Conservation (phyloP, 2,329 filamentous ascomycete species). For the Penicillium sp. region DNA sequence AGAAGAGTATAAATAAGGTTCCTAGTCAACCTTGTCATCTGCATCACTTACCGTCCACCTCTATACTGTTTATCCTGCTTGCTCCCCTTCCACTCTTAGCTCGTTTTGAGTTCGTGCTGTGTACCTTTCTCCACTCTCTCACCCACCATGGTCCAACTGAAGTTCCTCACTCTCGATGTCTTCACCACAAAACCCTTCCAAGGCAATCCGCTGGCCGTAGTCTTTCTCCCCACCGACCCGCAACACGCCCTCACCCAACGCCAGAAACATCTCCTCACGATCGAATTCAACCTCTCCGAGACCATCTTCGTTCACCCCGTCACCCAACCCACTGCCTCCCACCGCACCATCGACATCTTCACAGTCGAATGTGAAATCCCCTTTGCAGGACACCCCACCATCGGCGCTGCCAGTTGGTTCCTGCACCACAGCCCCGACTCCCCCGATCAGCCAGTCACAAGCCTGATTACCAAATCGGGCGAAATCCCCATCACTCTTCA, state of each 20-base stretch:
- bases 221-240: slow-evolving; percentile 37
- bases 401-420: slow-evolving; percentile 50
- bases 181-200: slow-evolving; percentile 38
- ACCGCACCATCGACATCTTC: slow-evolving; percentile 49
- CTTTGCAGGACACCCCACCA: slow-evolving; percentile 55
- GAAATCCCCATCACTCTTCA: slow-evolving; percentile 37
- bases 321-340: slow-evolving; percentile 2
- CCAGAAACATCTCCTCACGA: slow-evolving; percentile 50
- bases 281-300: slow-evolving; percentile 55
- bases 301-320: slow-evolving; percentile 48
- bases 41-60: no score
- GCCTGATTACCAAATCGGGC: slow-evolving; percentile 53
- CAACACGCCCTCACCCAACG: slow-evolving; percentile 37
- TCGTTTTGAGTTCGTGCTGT: no score
- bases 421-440: slow-evolving; percentile 21
- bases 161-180: slow-evolving; percentile 38
- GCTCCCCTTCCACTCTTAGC: background rate
- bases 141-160: slow-evolving; percentile 22
- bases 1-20: no score
- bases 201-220: slow-evolving; percentile 54
- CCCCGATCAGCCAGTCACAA: slow-evolving; percentile 14
- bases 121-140: background rate
- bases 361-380: slow-evolving; percentile 47
- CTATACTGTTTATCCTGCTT: background rate
- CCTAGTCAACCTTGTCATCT: no score